Conservation (phyloP, 495 filamentous ascomycete genomes). For the Penicillium soppii region DNA sequence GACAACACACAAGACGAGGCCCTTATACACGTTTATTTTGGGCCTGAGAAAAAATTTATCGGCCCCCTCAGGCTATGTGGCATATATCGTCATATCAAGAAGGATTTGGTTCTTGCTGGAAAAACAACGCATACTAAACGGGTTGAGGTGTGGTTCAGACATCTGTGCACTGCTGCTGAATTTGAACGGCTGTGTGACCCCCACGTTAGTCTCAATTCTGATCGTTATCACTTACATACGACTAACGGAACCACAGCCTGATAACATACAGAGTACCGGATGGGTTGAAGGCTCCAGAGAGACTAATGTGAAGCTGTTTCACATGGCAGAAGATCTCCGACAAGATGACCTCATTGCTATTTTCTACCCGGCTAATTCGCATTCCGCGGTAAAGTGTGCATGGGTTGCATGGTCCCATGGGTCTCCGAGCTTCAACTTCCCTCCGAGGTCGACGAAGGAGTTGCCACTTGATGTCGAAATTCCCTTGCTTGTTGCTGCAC, state of each 20-base stretch:
- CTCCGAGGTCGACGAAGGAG: background rate
- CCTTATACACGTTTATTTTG: conserved; percentile 33
- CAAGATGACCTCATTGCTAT: conserved; percentile 25
- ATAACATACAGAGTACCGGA: background rate
- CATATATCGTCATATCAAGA: conserved; percentile 10
- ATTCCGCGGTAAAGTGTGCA: conserved; percentile 2
- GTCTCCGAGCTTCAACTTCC: conserved; percentile 23
- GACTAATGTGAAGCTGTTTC: conserved; percentile 27
- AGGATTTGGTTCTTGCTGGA: conserved; percentile 13
- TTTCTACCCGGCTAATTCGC: conserved; percentile 15
- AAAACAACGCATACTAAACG: background rate
- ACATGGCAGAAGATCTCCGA: conserved; percentile 26
- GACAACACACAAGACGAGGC: conserved; percentile 19
- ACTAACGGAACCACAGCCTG: conserved; percentile 2
- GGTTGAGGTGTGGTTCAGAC: conserved; percentile 41
- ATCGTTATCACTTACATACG: background rate
- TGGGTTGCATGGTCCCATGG: conserved; percentile 31
- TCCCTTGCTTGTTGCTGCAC: conserved; percentile 26
- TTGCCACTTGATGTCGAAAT: conserved; percentile 4
- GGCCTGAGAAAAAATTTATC: conserved; percentile 29
- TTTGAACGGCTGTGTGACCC: conserved; percentile 37
- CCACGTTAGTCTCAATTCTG: background rate
- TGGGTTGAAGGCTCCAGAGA: conserved; percentile 40
- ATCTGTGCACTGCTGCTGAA: conserved; percentile 34
- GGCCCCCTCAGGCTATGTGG: conserved; percentile 44